A percentile compares a stretch with the other conserved stretches of the same genome.
These are phyloP conservation scores for Kazachstania taianensis DNA, from an alignment of 805 yeast genomes.

Conservation along the genomic window DNA sequence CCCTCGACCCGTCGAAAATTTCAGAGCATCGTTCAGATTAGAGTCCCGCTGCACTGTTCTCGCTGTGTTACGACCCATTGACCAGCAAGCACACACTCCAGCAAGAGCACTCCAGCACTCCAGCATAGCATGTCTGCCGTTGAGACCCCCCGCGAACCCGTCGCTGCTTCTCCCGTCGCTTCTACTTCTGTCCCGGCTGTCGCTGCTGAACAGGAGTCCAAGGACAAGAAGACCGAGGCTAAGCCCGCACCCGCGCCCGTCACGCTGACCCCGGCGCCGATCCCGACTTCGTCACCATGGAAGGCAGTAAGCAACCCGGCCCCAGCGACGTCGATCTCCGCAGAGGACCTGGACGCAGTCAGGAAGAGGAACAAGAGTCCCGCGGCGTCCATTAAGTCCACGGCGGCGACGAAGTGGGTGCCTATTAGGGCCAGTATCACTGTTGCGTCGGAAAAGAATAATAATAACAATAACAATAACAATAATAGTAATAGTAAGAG, in stretches of 20 bases:
- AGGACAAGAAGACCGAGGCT: conserved; percentile 4
- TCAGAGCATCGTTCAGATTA: no score
- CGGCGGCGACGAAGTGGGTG: conserved; percentile 46
- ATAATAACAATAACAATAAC: conserved; percentile 8
- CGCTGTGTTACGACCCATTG: no score
- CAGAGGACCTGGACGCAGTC: conserved; percentile 11
- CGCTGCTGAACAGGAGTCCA: conserved; percentile 3
- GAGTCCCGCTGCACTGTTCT: no score
- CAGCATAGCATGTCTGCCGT: conserved; percentile 5
- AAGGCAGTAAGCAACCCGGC: conserved; percentile 19
- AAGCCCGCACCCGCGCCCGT: conserved; percentile 10
- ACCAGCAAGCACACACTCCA: not conserved
- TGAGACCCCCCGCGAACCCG: conserved; percentile 1
- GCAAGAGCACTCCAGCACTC: not conserved
- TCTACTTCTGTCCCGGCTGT: conserved; percentile 3
- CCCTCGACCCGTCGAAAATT: no score
- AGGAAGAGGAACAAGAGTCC: conserved; percentile 15
- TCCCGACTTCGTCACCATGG: conserved; percentile 29
- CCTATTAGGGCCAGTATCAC: conserved; percentile 54
- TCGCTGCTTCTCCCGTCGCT: no score
- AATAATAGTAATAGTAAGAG: conserved; percentile 7
- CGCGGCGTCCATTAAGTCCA: conserved; percentile 11
- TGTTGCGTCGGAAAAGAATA: conserved; percentile 21
- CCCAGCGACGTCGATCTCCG: conserved; percentile 18
- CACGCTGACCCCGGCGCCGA: conserved; percentile 27